Evolutionary conservation across 805 yeast genomes (phyloP).

Genomic region (Wickerhamomyces sydowiorum): DNA sequence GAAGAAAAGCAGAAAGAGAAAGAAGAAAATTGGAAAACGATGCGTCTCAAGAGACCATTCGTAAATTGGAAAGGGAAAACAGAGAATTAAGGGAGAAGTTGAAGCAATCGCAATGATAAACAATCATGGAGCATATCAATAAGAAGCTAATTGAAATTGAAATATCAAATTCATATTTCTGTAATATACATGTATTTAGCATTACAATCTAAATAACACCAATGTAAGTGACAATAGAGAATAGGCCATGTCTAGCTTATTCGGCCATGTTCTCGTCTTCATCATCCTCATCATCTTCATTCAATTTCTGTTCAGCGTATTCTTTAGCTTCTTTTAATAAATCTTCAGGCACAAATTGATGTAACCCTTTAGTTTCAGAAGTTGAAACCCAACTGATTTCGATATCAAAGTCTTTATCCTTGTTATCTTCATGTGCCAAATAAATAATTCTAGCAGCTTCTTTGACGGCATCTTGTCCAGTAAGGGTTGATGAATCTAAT

Average conservation of each 20-base stretch:
- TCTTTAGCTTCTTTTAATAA: conserved; percentile 77
- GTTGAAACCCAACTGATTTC: conserved; percentile 86
- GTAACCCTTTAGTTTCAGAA: conserved; percentile 73
- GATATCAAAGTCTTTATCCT: conserved; percentile 94
- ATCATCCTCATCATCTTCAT: conserved; percentile 65
- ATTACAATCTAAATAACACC: not conserved
- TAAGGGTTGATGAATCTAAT: conserved; percentile 59
- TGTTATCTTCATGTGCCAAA: conserved; percentile 94
- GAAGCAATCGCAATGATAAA: not conserved
- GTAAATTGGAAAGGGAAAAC: conserved; percentile 53
- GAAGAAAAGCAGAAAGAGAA: conserved; percentile 71
- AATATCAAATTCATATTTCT: no score
- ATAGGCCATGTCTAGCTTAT: conserved; percentile 5
- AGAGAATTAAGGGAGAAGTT: conserved; percentile 28
- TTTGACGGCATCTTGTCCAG: conserved; percentile 79
- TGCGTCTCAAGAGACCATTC: conserved; percentile 46
- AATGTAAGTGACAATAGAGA: no score
- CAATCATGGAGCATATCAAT: no score
- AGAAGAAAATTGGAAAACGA: conserved; percentile 55
- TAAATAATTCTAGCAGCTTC: conserved; percentile 92
- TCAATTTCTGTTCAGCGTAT: conserved; percentile 77
- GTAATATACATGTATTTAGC: not conserved
- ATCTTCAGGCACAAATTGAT: conserved; percentile 74
- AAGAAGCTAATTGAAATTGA: no score
- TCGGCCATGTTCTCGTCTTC: conserved; percentile 41